Percentiles rank a stretch among this genome's conserved stretches.
Conservation (phyloP, 1,139 yeast genomes). For the Saccharomyces hybrid region DNA sequence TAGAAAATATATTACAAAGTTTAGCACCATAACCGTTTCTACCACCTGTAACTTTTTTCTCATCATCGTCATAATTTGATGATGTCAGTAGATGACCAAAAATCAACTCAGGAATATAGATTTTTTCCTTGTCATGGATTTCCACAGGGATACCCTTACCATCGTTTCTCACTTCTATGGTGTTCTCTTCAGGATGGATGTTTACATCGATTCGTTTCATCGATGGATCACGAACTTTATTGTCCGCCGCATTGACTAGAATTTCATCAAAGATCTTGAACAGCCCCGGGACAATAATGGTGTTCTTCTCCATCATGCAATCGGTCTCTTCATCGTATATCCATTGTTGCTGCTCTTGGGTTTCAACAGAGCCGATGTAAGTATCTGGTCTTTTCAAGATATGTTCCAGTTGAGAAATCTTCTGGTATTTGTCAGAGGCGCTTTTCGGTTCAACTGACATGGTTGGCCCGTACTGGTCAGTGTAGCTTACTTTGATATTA, state of each 20-base stretch:
- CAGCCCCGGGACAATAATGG: constrained; percentile 86
- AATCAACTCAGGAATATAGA: constrained; percentile 92
- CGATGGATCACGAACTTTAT: constrained; percentile 86
- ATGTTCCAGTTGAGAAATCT: constrained; percentile 91
- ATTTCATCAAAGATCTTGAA: constrained; percentile 97
- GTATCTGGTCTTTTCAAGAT: constrained; percentile 97
- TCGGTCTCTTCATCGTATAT: constrained; percentile 62
- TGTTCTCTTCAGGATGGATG: constrained; percentile 67
- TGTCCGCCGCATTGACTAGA: constrained; percentile 96
- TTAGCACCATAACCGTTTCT: constrained; percentile 99
- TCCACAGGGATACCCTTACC: constrained; percentile 96
- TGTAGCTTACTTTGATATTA: not conserved
- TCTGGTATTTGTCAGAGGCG: constrained; percentile 83
- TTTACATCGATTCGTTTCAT: constrained; percentile 82
- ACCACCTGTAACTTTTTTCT: constrained; percentile 97
- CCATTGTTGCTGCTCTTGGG: constrained; percentile 79
- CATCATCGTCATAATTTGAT: constrained; percentile 90
- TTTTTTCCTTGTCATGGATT: constrained; percentile 83
- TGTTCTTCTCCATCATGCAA: constrained; percentile 63
- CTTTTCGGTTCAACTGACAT: constrained; percentile 31
- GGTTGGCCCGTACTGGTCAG: not conserved
- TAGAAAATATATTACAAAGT: constrained; percentile 85
- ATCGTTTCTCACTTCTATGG: constrained; percentile 79
- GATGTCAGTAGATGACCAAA: constrained; percentile 94
- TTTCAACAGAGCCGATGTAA: constrained; percentile 91